Evolutionary conservation across 352 stramenopile genomes (phyloP).

Genomic region (Phytophthora agathidicida): DNA sequence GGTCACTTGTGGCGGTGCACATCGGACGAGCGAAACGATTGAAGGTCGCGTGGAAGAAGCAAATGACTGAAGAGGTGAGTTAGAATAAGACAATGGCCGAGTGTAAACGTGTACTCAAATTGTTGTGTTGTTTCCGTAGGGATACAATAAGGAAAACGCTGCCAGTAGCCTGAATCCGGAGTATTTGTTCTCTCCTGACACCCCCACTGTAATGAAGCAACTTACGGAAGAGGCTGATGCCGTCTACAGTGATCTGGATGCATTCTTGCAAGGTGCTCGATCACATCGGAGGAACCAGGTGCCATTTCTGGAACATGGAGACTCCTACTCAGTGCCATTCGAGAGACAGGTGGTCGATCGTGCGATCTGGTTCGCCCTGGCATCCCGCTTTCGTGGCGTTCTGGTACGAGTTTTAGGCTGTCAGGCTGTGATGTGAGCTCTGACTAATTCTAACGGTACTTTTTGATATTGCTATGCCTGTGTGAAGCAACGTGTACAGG

Average conservation of each 20-base stretch:
- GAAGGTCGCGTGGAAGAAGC: constrained; percentile 25
- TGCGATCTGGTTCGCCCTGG: constrained; percentile 16
- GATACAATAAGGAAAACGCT: background rate
- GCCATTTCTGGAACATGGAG: constrained; percentile 19
- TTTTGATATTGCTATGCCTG: background rate
- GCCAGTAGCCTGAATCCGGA: background rate
- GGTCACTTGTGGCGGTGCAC: constrained; percentile 21
- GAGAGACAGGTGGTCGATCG: constrained; percentile 9
- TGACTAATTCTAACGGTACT: too few relatives aligned
- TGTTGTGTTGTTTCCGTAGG: constrained; percentile 1
- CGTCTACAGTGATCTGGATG: constrained; percentile 13
- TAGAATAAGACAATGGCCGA: too few relatives aligned
- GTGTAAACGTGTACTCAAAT: background rate
- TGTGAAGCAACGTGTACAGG: constrained; percentile 1
- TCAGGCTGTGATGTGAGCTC: too few relatives aligned
- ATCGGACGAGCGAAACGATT: constrained; percentile 17
- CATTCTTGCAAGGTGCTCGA: constrained; percentile 2
- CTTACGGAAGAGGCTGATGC: constrained; percentile 3
- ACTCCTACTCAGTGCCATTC: constrained; percentile 19
- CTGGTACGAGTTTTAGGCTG: constrained; percentile 14
- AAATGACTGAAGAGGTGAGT: constrained; percentile 16
- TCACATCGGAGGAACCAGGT: background rate
- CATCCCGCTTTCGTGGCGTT: constrained; percentile 7
- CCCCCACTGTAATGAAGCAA: constrained; percentile 1
- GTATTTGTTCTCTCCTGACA: background rate